Conservation (phyloP, 495 filamentous ascomycete species). For the Elaphomyces granulatus region DNA sequence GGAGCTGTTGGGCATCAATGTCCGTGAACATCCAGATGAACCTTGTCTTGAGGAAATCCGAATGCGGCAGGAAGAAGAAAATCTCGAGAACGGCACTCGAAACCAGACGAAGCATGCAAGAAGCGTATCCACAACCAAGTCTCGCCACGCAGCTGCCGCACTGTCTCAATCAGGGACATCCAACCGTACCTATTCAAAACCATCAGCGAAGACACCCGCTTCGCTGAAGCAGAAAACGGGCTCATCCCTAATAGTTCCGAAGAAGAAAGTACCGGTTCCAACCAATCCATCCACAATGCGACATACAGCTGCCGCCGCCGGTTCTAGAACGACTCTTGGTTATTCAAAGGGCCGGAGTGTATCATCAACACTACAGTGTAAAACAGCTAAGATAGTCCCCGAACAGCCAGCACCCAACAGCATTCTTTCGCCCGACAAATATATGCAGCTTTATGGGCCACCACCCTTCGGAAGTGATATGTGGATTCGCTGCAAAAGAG, state of each 20-base stretch:
- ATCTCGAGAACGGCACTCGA: constrained; percentile 18
- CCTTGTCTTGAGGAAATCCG: constrained; percentile 6
- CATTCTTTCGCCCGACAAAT: constrained; percentile 27
- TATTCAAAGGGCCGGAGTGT: constrained; percentile 62
- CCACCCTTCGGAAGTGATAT: constrained; percentile 30
- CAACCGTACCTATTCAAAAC: constrained; percentile 12
- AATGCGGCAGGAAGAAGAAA: constrained; percentile 13
- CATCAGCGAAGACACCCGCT: constrained; percentile 24
- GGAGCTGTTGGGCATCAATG: constrained; percentile 5
- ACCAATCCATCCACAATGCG: constrained; percentile 41
- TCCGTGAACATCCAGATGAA: constrained; percentile 3
- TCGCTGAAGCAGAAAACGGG: too few relatives aligned
- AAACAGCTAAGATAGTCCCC: constrained; percentile 5
- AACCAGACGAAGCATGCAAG: constrained; percentile 12
- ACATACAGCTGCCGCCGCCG: constrained; percentile 44
- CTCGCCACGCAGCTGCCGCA: constrained; percentile 41
- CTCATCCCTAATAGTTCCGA: constrained; percentile 29
- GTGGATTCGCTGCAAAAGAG: constrained; percentile 26
- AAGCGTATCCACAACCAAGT: constrained; percentile 30
- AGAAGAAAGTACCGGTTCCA: constrained; percentile 19
- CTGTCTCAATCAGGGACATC: constrained; percentile 29
- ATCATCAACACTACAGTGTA: constrained; percentile 33
- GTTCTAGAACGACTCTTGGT: constrained; percentile 63
- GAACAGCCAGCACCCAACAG: constrained; percentile 13
- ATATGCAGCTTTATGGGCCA: constrained; percentile 29